Evolutionary conservation across 257 asterid species (phyloP).

Genomic region (Gardenia jasminoides): DNA sequence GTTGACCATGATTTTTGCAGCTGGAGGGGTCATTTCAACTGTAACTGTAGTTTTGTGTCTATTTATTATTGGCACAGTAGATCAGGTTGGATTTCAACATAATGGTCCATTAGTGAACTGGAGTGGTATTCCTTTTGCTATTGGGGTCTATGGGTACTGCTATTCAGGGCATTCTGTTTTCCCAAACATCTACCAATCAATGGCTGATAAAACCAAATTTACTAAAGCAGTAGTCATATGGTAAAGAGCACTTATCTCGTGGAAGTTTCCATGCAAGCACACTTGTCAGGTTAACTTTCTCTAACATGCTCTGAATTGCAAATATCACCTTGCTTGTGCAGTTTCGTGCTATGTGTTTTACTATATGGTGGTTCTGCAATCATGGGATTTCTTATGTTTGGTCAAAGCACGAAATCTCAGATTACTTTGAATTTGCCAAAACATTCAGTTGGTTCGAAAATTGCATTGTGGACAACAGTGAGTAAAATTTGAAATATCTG

Average conservation of each 20-base stretch:
- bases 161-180: conserved; percentile 83
- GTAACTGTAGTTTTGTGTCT: conserved; percentile 50
- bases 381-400: conserved; percentile 78
- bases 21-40: conserved; percentile 74
- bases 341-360: conserved; percentile 58
- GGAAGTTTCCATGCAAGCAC: background rate
- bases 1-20: conserved; percentile 35
- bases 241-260: conserved; percentile 24
- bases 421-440: conserved; percentile 77
- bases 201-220: conserved; percentile 84
- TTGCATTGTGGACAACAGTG: conserved; percentile 87
- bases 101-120: conserved; percentile 50
- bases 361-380: conserved; percentile 71
- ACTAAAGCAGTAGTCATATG: conserved; percentile 56
- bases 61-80: conserved; percentile 46
- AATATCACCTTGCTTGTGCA: conserved; percentile 31
- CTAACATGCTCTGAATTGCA: background rate
- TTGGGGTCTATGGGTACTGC: conserved; percentile 82
- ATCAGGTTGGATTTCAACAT: conserved; percentile 47
- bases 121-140: conserved; percentile 75
- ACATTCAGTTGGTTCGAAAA: conserved; percentile 48
- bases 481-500: conserved; percentile 16
- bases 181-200: conserved; percentile 89
- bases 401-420: conserved; percentile 65
- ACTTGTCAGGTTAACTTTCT: background rate